A percentile compares a stretch with the other conserved stretches of the same genome.
Conservation (phyloP, 495 filamentous ascomycete species). For the Podospora fimiseda region DNA sequence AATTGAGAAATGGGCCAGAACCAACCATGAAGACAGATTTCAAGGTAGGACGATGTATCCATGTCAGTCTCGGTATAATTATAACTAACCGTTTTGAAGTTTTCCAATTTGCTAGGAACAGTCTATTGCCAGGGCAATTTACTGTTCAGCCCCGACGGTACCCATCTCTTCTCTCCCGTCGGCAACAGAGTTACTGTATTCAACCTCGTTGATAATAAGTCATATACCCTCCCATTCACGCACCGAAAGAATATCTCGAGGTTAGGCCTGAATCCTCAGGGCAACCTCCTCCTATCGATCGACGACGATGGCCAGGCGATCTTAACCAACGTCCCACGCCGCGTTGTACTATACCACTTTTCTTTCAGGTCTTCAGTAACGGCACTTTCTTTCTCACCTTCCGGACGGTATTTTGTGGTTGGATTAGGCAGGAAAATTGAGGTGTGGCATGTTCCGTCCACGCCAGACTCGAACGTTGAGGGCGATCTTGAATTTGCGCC, state of each 20-base stretch:
- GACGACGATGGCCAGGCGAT: constrained; percentile 94
- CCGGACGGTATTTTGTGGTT: constrained; percentile 82
- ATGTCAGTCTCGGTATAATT: not conserved
- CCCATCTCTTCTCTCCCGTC: constrained; percentile 91
- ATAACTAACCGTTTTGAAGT: constrained; percentile 47
- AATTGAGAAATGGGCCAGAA: constrained; percentile 18
- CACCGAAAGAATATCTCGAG: constrained; percentile 90
- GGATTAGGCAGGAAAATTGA: constrained; percentile 79
- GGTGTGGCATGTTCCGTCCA: constrained; percentile 91
- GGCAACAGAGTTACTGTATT: constrained; percentile 95
- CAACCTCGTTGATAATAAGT: constrained; percentile 93
- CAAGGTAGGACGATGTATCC: constrained; percentile 51
- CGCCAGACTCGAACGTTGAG: constrained; percentile 64
- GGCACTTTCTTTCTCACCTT: constrained; percentile 85
- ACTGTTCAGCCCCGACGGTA: constrained; percentile 93
- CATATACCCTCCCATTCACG: constrained; percentile 87
- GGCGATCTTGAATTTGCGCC: constrained; percentile 93
- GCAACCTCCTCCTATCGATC: constrained; percentile 83
- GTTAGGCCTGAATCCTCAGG: constrained; percentile 78
- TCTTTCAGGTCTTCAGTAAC: constrained; percentile 80
- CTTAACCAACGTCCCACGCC: constrained; percentile 77
- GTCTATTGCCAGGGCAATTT: constrained; percentile 97
- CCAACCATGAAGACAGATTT: constrained; percentile 91
- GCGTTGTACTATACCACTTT: constrained; percentile 85
- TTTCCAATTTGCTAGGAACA: constrained; percentile 91